A percentile compares a stretch with the other conserved stretches of the same genome.
Evolutionary conservation across 306 rosid genomes (phyloP).

Genomic region (Castanea mollissima): DNA sequence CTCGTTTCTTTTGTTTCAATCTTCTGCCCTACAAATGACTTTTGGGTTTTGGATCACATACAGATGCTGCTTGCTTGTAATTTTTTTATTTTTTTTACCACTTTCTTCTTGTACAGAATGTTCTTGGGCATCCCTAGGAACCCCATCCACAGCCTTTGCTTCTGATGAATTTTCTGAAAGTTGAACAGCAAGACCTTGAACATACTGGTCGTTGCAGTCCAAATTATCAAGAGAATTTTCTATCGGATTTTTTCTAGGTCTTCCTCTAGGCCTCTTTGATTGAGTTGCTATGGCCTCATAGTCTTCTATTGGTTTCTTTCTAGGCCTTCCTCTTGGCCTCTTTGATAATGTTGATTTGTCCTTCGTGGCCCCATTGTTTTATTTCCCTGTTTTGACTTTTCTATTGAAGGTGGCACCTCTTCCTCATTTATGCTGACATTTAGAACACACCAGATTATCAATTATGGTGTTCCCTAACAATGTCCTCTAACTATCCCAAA

Average conservation of each 20-base stretch:
- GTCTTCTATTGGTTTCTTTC: conserved; percentile 26
- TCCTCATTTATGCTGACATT: conserved; percentile 38
- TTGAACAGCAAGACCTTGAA: conserved; percentile 40
- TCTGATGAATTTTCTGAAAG: conserved; percentile 41
- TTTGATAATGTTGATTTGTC: conserved; percentile 37
- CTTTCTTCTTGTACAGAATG: conserved; percentile 29
- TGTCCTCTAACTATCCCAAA: too few species aligned
- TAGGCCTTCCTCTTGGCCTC: conserved; percentile 68
- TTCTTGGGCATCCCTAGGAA: conserved; percentile 28
- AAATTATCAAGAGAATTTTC: conserved; percentile 23
- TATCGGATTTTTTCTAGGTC: conserved; percentile 37
- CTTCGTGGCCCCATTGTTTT: conserved; percentile 17
- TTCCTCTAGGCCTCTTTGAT: conserved; percentile 10
- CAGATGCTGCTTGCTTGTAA: conserved; percentile 29
- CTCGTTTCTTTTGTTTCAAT: conserved; percentile 17
- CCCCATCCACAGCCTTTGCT: conserved; percentile 36
- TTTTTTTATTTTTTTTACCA: conserved; percentile 27
- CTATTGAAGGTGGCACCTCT: conserved; percentile 18
- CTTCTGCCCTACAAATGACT: conserved; percentile 27
- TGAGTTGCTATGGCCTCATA: not conserved
- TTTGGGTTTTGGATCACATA: conserved; percentile 23
- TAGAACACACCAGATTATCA: conserved; percentile 75
- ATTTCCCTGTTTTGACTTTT: conserved; percentile 27
- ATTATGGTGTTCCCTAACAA: too few species aligned
- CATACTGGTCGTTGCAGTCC: conserved; percentile 26